Conservation (phyloP, 1,284 basidiomycete species). For the Melanopsichium pennsylvanicum region DNA sequence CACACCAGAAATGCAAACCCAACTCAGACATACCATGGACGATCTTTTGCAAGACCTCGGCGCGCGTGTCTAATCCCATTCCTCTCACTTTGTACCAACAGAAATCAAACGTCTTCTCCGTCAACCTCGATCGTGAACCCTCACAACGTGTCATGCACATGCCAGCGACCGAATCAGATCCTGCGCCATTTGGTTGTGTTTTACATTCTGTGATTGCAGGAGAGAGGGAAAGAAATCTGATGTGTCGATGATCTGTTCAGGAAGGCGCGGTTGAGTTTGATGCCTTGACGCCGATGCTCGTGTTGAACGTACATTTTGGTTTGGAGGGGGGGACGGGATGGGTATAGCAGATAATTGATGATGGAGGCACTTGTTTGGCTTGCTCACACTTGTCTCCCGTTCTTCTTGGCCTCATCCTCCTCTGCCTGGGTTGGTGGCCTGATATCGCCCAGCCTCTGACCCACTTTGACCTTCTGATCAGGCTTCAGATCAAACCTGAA, state of each 20-base stretch:
- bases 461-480: slow-evolving; percentile 88
- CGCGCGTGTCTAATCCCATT: slow-evolving; percentile 24
- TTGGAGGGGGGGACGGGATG: slow-evolving; percentile 8
- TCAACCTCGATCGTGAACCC: no score
- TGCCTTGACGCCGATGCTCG: slow-evolving; percentile 8
- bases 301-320: no score
- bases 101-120: no score
- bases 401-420: slow-evolving; percentile 11
- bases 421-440: slow-evolving; percentile 11
- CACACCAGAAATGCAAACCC: slow-evolving; percentile 39
- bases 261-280: no score
- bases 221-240: neutral
- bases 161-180: no score
- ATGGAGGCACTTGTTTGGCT: no score
- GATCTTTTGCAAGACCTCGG: slow-evolving; percentile 43
- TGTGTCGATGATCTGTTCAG: neutral
- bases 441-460: slow-evolving; percentile 71
- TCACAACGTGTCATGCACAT: no score
- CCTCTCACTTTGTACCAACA: no score
- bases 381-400: slow-evolving; percentile 24
- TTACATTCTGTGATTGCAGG: no score
- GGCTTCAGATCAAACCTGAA: slow-evolving; percentile 83
- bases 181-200: no score
- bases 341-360: no score
- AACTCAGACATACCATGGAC: slow-evolving; percentile 46